Evolutionary conservation across 1,284 basidiomycete genomes (phyloP).

Genomic region (Tilletia indica): DNA sequence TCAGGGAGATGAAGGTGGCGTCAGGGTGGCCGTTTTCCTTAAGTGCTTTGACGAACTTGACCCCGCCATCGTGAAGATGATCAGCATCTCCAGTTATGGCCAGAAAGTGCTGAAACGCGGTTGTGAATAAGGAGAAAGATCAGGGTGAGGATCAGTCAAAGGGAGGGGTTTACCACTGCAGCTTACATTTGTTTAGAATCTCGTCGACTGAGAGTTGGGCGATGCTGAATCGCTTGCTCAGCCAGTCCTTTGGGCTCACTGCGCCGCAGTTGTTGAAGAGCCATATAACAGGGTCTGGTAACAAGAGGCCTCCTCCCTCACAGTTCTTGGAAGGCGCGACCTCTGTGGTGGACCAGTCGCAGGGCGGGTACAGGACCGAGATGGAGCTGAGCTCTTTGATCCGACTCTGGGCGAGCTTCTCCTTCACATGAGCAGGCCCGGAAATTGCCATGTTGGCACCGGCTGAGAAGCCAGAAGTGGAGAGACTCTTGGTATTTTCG

Average conservation of each 20-base stretch:
- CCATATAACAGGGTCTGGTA: constrained; percentile 33
- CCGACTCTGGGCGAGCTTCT: constrained; percentile 29
- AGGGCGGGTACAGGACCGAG: constrained; percentile 23
- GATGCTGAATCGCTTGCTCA: constrained; percentile 27
- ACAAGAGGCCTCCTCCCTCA: constrained; percentile 22
- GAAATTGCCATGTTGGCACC: constrained; percentile 46
- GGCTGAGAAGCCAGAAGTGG: constrained; percentile 45
- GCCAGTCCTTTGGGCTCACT: constrained; percentile 22
- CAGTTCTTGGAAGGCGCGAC: constrained; percentile 20
- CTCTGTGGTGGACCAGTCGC: background rate
- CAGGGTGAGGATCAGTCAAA: background rate
- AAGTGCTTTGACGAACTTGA: constrained; percentile 35
- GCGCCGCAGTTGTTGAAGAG: constrained; percentile 24
- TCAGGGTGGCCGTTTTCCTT: constrained; percentile 22
- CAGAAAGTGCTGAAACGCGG: constrained; percentile 30
- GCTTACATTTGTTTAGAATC: background rate
- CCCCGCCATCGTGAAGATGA: constrained; percentile 36
- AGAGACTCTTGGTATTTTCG: constrained; percentile 27
- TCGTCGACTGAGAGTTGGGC: constrained; percentile 1
- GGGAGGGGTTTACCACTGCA: background rate
- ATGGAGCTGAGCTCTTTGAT: constrained; percentile 34
- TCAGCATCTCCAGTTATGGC: constrained; percentile 40
- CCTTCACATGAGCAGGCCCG: constrained; percentile 19
- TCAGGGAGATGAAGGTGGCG: constrained; percentile 32
- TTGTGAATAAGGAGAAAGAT: constrained; percentile 15